Evolutionary conservation across 129 eudicot species (phyloP).

Genomic region (Pulicaria dysenterica): DNA sequence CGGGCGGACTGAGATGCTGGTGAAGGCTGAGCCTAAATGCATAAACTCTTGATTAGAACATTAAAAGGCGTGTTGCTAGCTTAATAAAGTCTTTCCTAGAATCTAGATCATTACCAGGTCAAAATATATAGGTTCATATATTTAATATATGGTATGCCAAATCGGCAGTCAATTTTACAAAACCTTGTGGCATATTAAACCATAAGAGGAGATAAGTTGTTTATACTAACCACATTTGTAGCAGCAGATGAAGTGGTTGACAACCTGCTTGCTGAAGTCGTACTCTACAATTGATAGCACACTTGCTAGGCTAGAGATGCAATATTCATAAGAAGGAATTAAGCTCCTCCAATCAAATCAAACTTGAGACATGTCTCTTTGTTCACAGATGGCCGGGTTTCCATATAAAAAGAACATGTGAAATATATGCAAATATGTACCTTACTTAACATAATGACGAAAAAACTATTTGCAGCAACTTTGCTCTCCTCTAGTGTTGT

Average conservation of each 20-base stretch:
- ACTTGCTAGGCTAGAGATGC: neutral
- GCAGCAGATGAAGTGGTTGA: conserved; percentile 53
- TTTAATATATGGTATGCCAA: neutral
- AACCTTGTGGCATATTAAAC: neutral
- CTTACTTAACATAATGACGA: conserved; percentile 67
- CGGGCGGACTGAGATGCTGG: conserved; percentile 47
- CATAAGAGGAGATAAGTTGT: neutral
- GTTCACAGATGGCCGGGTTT: too few species aligned
- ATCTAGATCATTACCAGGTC: neutral
- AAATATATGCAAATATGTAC: conserved; percentile 31
- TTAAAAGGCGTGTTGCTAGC: neutral
- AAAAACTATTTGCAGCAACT: conserved; percentile 61
- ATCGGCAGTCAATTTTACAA: neutral
- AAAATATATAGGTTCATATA: neutral
- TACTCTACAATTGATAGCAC: conserved; percentile 40
- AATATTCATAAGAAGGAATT: neutral
- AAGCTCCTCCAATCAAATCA: too few species aligned
- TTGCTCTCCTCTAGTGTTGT: conserved; percentile 65
- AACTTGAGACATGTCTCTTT: too few species aligned
- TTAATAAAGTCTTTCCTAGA: too few species aligned
- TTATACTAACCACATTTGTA: conserved; percentile 44
- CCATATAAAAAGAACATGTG: neutral
- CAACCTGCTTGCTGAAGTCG: conserved; percentile 41
- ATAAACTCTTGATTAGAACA: conserved; percentile 25
- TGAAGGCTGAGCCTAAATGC: conserved; percentile 43